Evolutionary conservation across 345 rosid species (phyloP), one percentile per base, ranked within the genome.

Genomic region (Noccaea caerulescens): DNA sequence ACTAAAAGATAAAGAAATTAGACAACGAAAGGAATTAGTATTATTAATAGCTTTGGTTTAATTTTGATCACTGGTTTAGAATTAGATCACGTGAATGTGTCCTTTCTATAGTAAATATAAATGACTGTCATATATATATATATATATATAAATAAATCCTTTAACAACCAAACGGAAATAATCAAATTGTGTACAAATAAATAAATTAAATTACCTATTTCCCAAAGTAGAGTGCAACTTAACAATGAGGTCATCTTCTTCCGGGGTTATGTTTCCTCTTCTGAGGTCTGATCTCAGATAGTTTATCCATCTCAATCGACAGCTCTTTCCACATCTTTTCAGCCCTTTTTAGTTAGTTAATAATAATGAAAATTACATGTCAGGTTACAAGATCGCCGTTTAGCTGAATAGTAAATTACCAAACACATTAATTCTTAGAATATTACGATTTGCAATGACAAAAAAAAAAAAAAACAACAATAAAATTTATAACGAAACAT

Each of bases 271-370:
- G 67, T 83, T 82, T 37, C 85, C 85, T 76, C 88, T 79, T 72
- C 81, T 85, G 42, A 85, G 75, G 51, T 77, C 85, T 14, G 86
- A 82, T 44, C 82, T 84, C 30, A 84, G 60, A 73, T 84, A 84
- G 41, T 84, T 84, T 34, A 84, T 34, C 88, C 88, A 84, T 47
- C 88, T 75, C 38, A 84, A 45, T 57, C 86, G 78, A 71, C 88
- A 84, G 59, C 88, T 82, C 75, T 84, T 84, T 58, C 88, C 88
- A 58, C 83, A 77, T 49, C 87, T 76, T 44, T 75, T 74, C 8
- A 83, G 73, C 54, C 82, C 86, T 80, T 42, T 11, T 60, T 25
- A 25, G 1, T 32, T 13, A 13, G 13, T 60, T 23, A 1, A 42
- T 42, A 25, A 25, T 41, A 36, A 7, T 6, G 10, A 43, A 3